These are phyloP conservation scores for Trypanosomatidae sp. DNA, from an alignment of 208 protist species.

Conservation along the genomic window DNA sequence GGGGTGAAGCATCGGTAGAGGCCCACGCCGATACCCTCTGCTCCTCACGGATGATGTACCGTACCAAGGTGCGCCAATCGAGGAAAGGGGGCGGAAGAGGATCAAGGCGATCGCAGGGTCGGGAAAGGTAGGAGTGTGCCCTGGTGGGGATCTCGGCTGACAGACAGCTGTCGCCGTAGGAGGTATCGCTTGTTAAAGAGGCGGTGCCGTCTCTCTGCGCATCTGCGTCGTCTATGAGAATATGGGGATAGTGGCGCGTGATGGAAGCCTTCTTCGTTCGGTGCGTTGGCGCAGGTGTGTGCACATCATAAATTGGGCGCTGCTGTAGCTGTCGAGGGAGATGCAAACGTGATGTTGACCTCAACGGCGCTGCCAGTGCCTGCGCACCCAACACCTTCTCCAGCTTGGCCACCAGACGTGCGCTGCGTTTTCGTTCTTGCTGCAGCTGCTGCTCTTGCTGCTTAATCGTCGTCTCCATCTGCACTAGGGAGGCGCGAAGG, in stretches of 20 bases:
- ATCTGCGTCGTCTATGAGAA: conserved; percentile 1
- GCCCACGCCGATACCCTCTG: neutral
- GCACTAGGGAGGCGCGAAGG: conserved; percentile 39
- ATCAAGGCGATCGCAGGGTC: conserved; percentile 5
- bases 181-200: conserved; percentile 2
- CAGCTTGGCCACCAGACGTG: conserved; percentile 30
- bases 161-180: neutral
- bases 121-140: neutral
- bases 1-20: neutral
- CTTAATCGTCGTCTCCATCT: conserved; percentile 46
- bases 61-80: conserved; percentile 33
- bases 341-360: neutral
- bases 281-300: conserved; percentile 7
- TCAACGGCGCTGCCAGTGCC: neutral
- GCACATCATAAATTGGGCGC: neutral
- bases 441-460: conserved; percentile 53
- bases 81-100: conserved; percentile 10
- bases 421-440: conserved; percentile 42
- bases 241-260: neutral
- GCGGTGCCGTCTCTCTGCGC: conserved; percentile 5
- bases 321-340: neutral
- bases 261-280: neutral
- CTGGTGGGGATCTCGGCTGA: neutral
- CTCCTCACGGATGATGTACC: conserved; percentile 35
- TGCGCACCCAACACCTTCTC: conserved; percentile 29